Conservation (phyloP, 2,329 filamentous ascomycete species). For the Arthrobotrys megalospora region DNA sequence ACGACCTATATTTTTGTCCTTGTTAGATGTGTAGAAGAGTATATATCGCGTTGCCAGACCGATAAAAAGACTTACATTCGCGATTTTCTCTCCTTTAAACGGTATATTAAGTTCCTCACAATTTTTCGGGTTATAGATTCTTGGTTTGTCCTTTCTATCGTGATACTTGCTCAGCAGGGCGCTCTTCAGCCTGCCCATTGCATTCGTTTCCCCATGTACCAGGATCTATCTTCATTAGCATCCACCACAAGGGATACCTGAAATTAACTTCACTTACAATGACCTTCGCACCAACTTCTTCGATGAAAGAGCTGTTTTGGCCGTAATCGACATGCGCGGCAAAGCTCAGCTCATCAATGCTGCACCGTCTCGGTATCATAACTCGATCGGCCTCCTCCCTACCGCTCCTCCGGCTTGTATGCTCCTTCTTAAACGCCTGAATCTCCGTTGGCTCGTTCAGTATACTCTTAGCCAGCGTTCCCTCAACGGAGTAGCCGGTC, state of each 20-base stretch:
- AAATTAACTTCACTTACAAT: conserved; percentile 77
- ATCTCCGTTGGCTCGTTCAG: conserved; percentile 96
- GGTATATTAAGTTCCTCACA: conserved; percentile 95
- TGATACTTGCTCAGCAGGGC: conserved; percentile 93
- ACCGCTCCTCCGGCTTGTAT: conserved; percentile 70
- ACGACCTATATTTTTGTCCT: conserved; percentile 74
- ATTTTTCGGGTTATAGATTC: conserved; percentile 93
- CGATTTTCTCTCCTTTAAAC: conserved; percentile 94
- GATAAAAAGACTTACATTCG: conserved; percentile 72
- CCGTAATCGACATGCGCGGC: conserved; percentile 96
- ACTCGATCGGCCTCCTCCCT: conserved; percentile 79
- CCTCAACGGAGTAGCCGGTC: conserved; percentile 97
- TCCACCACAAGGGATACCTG: conserved; percentile 6
- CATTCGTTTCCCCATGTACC: conserved; percentile 96
- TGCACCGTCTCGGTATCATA: conserved; percentile 92
- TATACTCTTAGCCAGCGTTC: conserved; percentile 96
- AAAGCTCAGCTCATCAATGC: conserved; percentile 93
- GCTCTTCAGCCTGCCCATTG: conserved; percentile 97
- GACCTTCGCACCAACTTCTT: conserved; percentile 90
- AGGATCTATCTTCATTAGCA: conserved; percentile 77
- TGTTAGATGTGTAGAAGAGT: conserved; percentile 6
- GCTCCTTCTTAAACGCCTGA: conserved; percentile 89
- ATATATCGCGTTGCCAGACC: neutral
- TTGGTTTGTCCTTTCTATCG: conserved; percentile 83
- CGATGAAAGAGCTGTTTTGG: conserved; percentile 96